Evolutionary conservation across 2,329 filamentous ascomycete species (phyloP).

Genomic region (Apiospora malaysiana): DNA sequence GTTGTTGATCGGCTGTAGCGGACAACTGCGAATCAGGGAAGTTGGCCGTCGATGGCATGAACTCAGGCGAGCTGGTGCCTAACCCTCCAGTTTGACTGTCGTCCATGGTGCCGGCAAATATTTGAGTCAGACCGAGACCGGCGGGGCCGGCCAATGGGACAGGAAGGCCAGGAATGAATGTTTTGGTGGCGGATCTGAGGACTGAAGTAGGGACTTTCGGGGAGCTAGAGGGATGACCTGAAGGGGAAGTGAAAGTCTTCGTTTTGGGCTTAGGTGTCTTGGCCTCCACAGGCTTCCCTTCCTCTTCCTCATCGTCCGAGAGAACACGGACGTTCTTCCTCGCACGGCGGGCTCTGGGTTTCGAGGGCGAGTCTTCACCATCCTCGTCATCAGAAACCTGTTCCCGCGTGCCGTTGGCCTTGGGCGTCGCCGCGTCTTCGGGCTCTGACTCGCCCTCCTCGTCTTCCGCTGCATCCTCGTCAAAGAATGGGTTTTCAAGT

Average conservation of each 20-base stretch:
- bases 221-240: slow-evolving; percentile 50
- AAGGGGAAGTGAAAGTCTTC: slow-evolving; percentile 48
- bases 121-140: slow-evolving; percentile 81
- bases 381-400: slow-evolving; percentile 47
- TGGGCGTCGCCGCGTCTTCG: slow-evolving; percentile 27
- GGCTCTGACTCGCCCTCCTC: slow-evolving; percentile 41
- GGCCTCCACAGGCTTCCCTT: slow-evolving; percentile 52
- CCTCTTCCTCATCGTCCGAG: slow-evolving; percentile 71
- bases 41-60: slow-evolving; percentile 63
- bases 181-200: slow-evolving; percentile 71
- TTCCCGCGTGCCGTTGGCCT: slow-evolving; percentile 33
- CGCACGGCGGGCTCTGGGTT: slow-evolving; percentile 42
- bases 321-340: slow-evolving; percentile 60
- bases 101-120: slow-evolving; percentile 89
- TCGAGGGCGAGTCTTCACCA: slow-evolving; percentile 46
- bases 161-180: slow-evolving; percentile 72
- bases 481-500: slow-evolving; percentile 36
- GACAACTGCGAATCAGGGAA: slow-evolving; percentile 68
- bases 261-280: slow-evolving; percentile 58
- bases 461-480: slow-evolving; percentile 44
- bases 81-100: slow-evolving; percentile 47
- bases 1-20: slow-evolving; percentile 58
- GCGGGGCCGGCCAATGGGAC: slow-evolving; percentile 59
- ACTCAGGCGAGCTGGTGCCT: slow-evolving; percentile 45
- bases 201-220: slow-evolving; percentile 67